A percentile compares a stretch with the other conserved stretches of the same genome.
Evolutionary conservation across 441 rosid species (phyloP).

Genomic region (Viola pubescens): DNA sequence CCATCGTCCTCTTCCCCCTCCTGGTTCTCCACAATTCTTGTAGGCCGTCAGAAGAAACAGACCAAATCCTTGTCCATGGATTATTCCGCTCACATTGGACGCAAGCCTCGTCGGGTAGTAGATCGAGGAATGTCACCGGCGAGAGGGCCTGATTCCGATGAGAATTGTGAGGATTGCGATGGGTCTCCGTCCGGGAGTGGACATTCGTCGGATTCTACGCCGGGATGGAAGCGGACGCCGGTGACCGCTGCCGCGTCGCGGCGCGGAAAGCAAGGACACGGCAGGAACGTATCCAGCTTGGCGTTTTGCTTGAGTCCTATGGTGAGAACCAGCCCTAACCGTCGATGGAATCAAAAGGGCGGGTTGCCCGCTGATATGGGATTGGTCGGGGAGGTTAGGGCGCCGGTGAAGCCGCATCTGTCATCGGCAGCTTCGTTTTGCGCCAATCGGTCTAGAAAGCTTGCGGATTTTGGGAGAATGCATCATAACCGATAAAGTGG

Average conservation of each 20-base stretch:
- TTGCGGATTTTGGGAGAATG: slow-evolving; percentile 66
- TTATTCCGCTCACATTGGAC: slow-evolving; percentile 3
- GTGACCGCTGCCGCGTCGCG: slow-evolving; percentile 23
- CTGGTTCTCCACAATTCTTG: slow-evolving; percentile 51
- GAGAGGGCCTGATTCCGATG: slow-evolving; percentile 22
- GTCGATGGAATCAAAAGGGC: slow-evolving; percentile 51
- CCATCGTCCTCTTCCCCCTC: slow-evolving; percentile 31
- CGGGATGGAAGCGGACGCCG: slow-evolving; percentile 29
- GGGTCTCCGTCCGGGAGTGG: slow-evolving; percentile 30
- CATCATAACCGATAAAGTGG: slow-evolving; percentile 46
- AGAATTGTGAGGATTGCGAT: slow-evolving; percentile 21
- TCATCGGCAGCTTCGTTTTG: slow-evolving; percentile 58
- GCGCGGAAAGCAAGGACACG: slow-evolving; percentile 30
- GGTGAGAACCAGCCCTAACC: slow-evolving; percentile 73
- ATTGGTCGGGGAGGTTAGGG: slow-evolving; percentile 35
- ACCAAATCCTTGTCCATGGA: background rate
- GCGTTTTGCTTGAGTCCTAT: slow-evolving; percentile 79
- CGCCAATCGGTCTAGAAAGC: slow-evolving; percentile 76
- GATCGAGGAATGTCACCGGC: slow-evolving; percentile 58
- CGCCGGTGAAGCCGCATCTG: slow-evolving; percentile 46
- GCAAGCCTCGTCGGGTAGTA: slow-evolving; percentile 10
- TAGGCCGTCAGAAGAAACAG: slow-evolving; percentile 28
- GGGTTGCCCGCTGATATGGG: slow-evolving; percentile 39
- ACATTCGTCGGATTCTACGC: slow-evolving; percentile 31
- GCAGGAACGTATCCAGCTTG: slow-evolving; percentile 41